These are phyloP conservation scores for Cystobasidiaceae sp. DNA, from an alignment of 1,284 basidiomycete species.

Conservation along the genomic window DNA sequence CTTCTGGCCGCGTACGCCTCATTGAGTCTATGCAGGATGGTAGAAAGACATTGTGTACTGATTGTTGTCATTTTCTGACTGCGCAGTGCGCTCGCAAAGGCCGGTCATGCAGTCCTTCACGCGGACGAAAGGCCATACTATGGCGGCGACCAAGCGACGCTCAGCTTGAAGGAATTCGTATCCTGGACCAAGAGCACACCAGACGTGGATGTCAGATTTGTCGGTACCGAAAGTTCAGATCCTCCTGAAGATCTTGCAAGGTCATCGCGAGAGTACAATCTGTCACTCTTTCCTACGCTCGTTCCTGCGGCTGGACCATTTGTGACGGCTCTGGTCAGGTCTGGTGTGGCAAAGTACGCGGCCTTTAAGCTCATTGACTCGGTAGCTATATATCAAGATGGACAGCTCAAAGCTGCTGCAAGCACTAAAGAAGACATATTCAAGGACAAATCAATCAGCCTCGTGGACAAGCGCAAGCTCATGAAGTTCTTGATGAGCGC, in stretches of 20 bases:
- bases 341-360: conserved; percentile 84
- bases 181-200: conserved; percentile 53
- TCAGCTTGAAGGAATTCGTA: conserved; percentile 73
- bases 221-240: conserved; percentile 47
- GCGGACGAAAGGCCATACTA: conserved; percentile 81
- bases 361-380: conserved; percentile 81
- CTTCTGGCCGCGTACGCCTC: conserved; percentile 84
- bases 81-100: conserved; percentile 69
- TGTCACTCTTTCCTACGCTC: conserved; percentile 76
- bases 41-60: no score
- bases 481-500: conserved; percentile 89
- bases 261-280: conserved; percentile 69
- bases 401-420: conserved; percentile 63
- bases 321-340: conserved; percentile 72
- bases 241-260: conserved; percentile 52
- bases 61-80: neutral
- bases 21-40: no score
- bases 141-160: conserved; percentile 72
- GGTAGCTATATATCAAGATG: conserved; percentile 45
- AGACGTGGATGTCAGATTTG: neutral
- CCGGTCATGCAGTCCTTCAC: conserved; percentile 79
- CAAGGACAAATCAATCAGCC: conserved; percentile 68
- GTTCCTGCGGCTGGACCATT: conserved; percentile 74
- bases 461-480: conserved; percentile 81
- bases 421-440: conserved; percentile 91